A percentile compares a stretch with the other conserved stretches of the same genome.
phyloP scores from a whole-genome alignment of 306 rosid species.

The Rubus idaeus region DNA sequence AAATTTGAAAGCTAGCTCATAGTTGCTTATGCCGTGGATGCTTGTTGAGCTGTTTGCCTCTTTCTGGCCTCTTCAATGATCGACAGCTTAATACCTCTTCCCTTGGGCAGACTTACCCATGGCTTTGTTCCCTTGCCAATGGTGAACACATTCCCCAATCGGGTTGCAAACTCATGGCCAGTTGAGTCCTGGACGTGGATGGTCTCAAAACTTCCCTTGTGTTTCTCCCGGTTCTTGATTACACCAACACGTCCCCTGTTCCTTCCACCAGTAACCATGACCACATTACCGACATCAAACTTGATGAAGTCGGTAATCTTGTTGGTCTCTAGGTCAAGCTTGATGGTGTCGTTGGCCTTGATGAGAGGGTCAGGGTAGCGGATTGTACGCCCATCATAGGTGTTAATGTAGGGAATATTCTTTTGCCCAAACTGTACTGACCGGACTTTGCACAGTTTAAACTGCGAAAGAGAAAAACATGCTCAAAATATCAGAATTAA shows the following conservation, averaged over 20 bases:
- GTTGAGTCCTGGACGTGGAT: conserved; percentile 65
- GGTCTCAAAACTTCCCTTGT: conserved; percentile 77
- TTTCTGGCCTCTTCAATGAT: conserved; percentile 75
- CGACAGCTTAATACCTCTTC: conserved; percentile 76
- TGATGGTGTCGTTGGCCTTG: conserved; percentile 67
- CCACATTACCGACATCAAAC: conserved; percentile 74
- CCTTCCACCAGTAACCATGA: conserved; percentile 80
- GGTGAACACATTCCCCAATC: conserved; percentile 67
- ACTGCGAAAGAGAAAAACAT: conserved; percentile 33
- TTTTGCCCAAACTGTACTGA: conserved; percentile 73
- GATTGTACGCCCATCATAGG: conserved; percentile 74
- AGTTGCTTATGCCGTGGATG: conserved; percentile 45
- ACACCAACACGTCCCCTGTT: conserved; percentile 82
- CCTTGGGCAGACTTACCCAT: conserved; percentile 71
- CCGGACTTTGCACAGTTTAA: conserved; percentile 78
- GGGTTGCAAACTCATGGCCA: conserved; percentile 71
- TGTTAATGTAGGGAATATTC: conserved; percentile 72
- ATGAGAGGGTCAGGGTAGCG: conserved; percentile 76
- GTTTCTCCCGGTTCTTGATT: conserved; percentile 73
- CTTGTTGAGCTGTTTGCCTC: conserved; percentile 63
- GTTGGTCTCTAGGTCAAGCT: conserved; percentile 69
- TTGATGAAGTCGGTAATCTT: conserved; percentile 68
- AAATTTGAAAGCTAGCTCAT: conserved; percentile 8
- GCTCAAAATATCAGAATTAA: background rate
- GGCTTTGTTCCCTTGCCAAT: conserved; percentile 75